phyloP scores from a whole-genome alignment of 2,329 filamentous ascomycete species.

The Phialemoniopsis sp. region DNA sequence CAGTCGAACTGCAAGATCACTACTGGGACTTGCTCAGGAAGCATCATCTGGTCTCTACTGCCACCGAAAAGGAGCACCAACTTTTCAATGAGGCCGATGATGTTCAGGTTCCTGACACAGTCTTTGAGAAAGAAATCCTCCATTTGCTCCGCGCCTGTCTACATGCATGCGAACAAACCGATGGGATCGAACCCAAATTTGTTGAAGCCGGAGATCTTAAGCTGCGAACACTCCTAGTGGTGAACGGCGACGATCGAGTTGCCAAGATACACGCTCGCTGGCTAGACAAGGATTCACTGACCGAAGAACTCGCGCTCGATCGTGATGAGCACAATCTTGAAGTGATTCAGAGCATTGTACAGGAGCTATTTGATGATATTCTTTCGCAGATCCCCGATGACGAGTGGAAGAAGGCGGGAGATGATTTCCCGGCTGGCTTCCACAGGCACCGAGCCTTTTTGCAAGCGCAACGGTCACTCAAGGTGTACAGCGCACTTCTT shows the following conservation, averaged over 20 bases:
- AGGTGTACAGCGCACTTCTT: no score
- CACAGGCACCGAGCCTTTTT: no score
- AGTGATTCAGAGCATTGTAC: conserved; percentile 6
- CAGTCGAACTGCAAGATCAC: conserved; percentile 8
- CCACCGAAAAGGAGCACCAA: conserved; percentile 11
- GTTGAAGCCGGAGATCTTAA: conserved; percentile 9
- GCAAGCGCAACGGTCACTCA: no score
- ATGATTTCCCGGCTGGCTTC: no score
- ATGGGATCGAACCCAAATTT: conserved; percentile 4
- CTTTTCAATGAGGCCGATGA: conserved; percentile 4
- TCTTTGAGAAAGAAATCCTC: background rate
- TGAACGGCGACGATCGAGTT: background rate
- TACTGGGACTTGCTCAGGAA: conserved; percentile 15
- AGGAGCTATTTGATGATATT: conserved; percentile 9
- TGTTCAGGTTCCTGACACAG: background rate
- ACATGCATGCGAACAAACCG: conserved; percentile 5
- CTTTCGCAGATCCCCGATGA: no score
- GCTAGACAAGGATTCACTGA: conserved; percentile 2
- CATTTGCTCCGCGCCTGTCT: conserved; percentile 9
- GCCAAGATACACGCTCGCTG: conserved; percentile 8
- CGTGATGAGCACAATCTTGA: conserved; percentile 1
- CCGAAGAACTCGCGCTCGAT: conserved; percentile 5
- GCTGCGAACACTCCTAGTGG: conserved; percentile 6
- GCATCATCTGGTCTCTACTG: conserved; percentile 10
- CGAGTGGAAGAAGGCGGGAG: no score